Base-by-base conservation (phyloP, 306 rosid species). In the Vachellia collinsii region DNA sequence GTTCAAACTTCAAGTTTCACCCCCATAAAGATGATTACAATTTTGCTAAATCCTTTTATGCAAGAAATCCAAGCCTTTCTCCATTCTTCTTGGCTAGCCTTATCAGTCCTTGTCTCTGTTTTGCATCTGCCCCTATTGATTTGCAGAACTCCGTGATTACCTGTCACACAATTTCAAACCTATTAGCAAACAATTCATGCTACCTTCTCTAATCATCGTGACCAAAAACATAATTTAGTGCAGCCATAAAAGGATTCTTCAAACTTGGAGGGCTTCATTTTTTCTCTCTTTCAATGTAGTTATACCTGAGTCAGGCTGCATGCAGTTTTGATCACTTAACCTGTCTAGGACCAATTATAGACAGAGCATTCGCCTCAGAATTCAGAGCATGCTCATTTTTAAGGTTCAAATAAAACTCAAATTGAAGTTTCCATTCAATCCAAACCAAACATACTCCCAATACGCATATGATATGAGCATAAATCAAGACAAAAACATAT, bases 61-160 rank as follows among this genome's bases (percentile, higher is more conserved):
- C 98, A 85, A 96, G 99, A 82, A 96, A 96, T 14, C 99, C 99
- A 47, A 96, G 97, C 89, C 82, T 87, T 77, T 96, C 99, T 71
- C 99, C 99, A 53, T 96, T 96, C 90, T 93, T 96, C 92, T 96
- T 96, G 56, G 98, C 99, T 93, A 96, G 83, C 82, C 98, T 89
- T 69, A 96, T 96, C 37, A 96, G 77, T 48, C 99, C 99, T 87
- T 96, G 99, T 84, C 99, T 92, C 90, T 96, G 99, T 70, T 96
- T 96, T 70, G 93, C 91, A 82, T 96, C 99, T 61, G 99, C 98
- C 72, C 99, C 99, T 76, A 91, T 92, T 80, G 98, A 90, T 88
- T 96, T 96, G 94, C 99, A 96, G 79, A 96, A 96, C 64, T 96
- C 99, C 1, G 98, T 95, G 25, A 96, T 96, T 56, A 96, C 96